A percentile compares a stretch with the other conserved stretches of the same genome.
Evolutionary conservation across 1,139 yeast genomes (phyloP).

Genomic region (Yamadazyma diospyri): DNA sequence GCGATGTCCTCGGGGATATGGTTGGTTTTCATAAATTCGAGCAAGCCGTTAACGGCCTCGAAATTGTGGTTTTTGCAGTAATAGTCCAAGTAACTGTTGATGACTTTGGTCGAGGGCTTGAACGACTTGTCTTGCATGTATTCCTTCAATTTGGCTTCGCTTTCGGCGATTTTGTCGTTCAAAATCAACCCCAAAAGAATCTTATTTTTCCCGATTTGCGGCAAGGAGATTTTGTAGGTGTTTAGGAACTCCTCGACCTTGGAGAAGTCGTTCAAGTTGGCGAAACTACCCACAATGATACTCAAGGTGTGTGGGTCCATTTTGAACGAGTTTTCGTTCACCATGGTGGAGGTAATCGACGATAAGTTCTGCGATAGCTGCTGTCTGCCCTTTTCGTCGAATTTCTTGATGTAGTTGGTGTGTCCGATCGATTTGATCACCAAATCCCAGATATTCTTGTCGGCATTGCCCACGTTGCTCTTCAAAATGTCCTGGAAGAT

Average conservation of each 20-base stretch:
- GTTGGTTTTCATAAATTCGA: conserved; percentile 33
- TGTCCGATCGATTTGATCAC: conserved; percentile 36
- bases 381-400: conserved; percentile 16
- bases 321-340: conserved; percentile 17
- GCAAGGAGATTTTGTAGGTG: conserved; percentile 23
- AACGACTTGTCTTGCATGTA: conserved; percentile 24
- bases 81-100: conserved; percentile 35
- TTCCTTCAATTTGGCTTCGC: conserved; percentile 32
- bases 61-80: conserved; percentile 31
- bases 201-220: conserved; percentile 32
- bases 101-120: conserved; percentile 30
- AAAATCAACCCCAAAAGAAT: conserved; percentile 33
- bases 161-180: conserved; percentile 28
- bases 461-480: neutral
- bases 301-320: conserved; percentile 30
- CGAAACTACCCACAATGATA: conserved; percentile 31
- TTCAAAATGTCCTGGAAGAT: conserved; percentile 30
- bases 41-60: conserved; percentile 37
- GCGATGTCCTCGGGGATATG: conserved; percentile 59
- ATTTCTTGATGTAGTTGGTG: conserved; percentile 19
- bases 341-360: conserved; percentile 28
- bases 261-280: conserved; percentile 34
- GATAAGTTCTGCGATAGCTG: conserved; percentile 22
- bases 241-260: conserved; percentile 28
- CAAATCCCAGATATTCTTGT: conserved; percentile 32